These are phyloP conservation scores for Penstemon newberryi DNA, from an alignment of 257 asterid species.

Conservation along the genomic window DNA sequence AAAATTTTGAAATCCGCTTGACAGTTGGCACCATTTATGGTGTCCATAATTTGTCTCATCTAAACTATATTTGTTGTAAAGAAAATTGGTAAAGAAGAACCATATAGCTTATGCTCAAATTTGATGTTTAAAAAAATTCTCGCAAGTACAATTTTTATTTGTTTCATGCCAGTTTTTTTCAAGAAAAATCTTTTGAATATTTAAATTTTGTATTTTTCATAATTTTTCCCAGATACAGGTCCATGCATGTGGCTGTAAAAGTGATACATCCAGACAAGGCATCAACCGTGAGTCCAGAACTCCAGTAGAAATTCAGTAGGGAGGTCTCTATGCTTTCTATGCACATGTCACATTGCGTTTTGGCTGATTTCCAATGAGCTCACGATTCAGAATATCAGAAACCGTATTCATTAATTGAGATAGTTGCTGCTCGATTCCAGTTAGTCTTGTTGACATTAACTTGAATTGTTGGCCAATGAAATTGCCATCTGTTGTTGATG, in stretches of 20 bases:
- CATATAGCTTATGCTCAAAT: neutral
- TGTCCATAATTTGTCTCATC: neutral
- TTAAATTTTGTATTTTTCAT: neutral
- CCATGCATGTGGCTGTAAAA: slow-evolving; percentile 58
- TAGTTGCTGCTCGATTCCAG: no score
- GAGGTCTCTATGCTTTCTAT: slow-evolving; percentile 54
- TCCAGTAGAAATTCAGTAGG: slow-evolving; percentile 43
- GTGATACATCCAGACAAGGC: slow-evolving; percentile 46
- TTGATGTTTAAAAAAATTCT: neutral
- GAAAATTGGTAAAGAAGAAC: neutral
- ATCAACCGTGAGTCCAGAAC: slow-evolving; percentile 42
- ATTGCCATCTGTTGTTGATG: no score
- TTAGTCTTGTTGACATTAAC: no score
- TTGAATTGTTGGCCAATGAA: no score
- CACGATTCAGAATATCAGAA: no score
- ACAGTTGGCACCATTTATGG: neutral
- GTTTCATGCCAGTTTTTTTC: neutral
- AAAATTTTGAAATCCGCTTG: neutral
- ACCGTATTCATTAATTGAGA: no score
- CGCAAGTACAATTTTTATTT: slow-evolving; percentile 1
- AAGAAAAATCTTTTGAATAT: neutral
- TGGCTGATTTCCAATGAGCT: no score
- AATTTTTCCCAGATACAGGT: slow-evolving; percentile 44
- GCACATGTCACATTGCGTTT: no score
- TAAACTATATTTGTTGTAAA: neutral